Percentiles rank a stretch among this genome's conserved stretches.
These are phyloP conservation scores for Fusarium abutilonis DNA, from an alignment of 2,329 filamentous ascomycete species.

Conservation along the genomic window DNA sequence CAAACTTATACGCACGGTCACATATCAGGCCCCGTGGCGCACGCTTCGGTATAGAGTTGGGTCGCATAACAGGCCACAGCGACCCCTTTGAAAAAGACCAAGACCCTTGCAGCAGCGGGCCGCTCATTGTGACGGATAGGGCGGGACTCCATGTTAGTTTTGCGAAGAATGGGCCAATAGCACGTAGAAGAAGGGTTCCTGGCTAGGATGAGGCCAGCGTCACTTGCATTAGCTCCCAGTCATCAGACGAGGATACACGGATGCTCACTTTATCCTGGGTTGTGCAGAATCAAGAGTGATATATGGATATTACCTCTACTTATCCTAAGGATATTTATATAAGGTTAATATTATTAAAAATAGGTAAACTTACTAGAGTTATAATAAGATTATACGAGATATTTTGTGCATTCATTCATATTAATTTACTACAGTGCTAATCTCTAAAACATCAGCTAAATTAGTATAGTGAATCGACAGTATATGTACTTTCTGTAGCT, in stretches of 20 bases:
- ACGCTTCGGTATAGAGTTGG: slow-evolving; percentile 26
- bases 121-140: slow-evolving; percentile 38
- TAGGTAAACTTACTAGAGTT: no score
- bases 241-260: slow-evolving; percentile 33
- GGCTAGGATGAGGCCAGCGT: slow-evolving; percentile 43
- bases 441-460: no score
- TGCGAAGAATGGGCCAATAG: slow-evolving; percentile 39
- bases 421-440: no score
- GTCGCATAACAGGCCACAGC: slow-evolving; percentile 40
- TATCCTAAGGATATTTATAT: no score
- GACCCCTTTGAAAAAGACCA: slow-evolving; percentile 26
- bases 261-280: background rate
- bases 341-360: no score
- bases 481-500: no score
- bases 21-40: slow-evolving; percentile 25
- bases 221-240: slow-evolving; percentile 44
- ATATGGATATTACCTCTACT: no score
- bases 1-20: slow-evolving; percentile 16
- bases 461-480: no score
- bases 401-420: no score
- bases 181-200: slow-evolving; percentile 27
- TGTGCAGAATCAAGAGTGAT: no score
- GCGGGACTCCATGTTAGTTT: slow-evolving; percentile 31
- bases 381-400: no score
- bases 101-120: slow-evolving; percentile 44